Evolutionary conservation across 768 basidiomycete genomes (phyloP).

Genomic region (Leccinum barrowsii): DNA sequence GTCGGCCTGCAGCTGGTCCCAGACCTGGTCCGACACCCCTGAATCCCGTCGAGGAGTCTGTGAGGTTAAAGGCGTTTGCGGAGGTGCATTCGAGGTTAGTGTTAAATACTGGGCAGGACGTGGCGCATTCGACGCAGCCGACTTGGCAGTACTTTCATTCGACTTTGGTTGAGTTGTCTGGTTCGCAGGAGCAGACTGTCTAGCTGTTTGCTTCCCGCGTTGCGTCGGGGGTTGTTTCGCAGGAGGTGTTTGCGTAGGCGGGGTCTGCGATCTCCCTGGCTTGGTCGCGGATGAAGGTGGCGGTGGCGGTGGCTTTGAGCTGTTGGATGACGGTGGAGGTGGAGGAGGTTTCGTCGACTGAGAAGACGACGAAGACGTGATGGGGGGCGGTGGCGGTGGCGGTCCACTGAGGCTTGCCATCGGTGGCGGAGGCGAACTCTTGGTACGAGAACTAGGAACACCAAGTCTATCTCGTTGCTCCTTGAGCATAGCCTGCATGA

Average conservation of each 20-base stretch:
- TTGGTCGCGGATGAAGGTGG: conserved; percentile 4
- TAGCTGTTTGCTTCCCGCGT: neutral
- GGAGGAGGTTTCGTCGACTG: conserved; percentile 17
- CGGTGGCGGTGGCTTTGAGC: neutral
- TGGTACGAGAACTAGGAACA: conserved; percentile 15
- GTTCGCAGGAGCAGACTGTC: neutral
- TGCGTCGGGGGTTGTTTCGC: conserved; percentile 2
- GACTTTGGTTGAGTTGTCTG: neutral
- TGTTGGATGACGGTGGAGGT: conserved; percentile 11
- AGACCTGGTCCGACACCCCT: conserved; percentile 50
- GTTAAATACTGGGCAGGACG: neutral
- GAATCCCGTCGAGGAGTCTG: conserved; percentile 37
- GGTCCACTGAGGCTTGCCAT: conserved; percentile 18
- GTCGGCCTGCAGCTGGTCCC: conserved; percentile 46
- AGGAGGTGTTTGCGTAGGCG: conserved; percentile 15
- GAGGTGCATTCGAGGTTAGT: neutral
- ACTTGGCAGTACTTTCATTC: neutral
- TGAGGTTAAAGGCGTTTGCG: neutral
- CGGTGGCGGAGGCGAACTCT: conserved; percentile 7
- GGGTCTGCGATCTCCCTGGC: neutral
- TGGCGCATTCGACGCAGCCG: neutral
- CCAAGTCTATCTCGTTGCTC: conserved; percentile 22
- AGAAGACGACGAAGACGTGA: conserved; percentile 16
- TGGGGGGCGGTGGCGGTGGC: conserved; percentile 24
- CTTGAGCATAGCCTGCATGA: conserved; percentile 14